Evolutionary conservation across 768 basidiomycete species (phyloP).

Genomic region (Tylopilus rubrobrunneus): DNA sequence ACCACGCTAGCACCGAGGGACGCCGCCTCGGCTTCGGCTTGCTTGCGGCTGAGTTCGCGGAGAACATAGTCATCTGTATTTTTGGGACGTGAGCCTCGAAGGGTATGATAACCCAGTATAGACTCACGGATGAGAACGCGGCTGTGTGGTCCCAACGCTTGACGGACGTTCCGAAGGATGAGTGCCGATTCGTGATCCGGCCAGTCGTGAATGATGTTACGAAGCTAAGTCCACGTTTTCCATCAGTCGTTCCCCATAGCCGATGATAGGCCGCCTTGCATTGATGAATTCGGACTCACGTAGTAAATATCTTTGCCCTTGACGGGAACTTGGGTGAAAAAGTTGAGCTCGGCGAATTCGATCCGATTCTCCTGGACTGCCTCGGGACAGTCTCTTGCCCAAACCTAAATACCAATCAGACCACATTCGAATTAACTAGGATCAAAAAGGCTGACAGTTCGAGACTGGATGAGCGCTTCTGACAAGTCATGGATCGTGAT

Average conservation of each 20-base stretch:
- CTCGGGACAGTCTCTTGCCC: too few relatives aligned
- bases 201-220: conserved; percentile 33
- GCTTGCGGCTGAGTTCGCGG: conserved; percentile 12
- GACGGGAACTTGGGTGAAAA: too few relatives aligned
- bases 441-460: conserved; percentile 1
- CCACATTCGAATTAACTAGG: too few relatives aligned
- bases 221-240: conserved; percentile 6
- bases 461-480: too few relatives aligned
- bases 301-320: conserved; percentile 26
- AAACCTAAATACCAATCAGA: too few relatives aligned
- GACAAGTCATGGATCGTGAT: neutral
- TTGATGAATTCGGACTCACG: conserved; percentile 14
- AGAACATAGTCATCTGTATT: conserved; percentile 25
- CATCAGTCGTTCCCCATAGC: neutral
- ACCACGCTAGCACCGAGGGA: too few relatives aligned
- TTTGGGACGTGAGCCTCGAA: neutral
- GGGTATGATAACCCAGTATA: neutral
- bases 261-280: too few relatives aligned
- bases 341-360: neutral
- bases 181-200: conserved; percentile 25
- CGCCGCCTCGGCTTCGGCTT: neutral
- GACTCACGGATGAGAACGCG: conserved; percentile 32
- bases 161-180: conserved; percentile 29
- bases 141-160: conserved; percentile 27
- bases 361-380: conserved; percentile 15